Percentiles rank a stretch among this genome's conserved stretches.
These are phyloP conservation scores for Udeniomyces megalosporus DNA, from an alignment of 768 basidiomycete species.

Conservation along the genomic window DNA sequence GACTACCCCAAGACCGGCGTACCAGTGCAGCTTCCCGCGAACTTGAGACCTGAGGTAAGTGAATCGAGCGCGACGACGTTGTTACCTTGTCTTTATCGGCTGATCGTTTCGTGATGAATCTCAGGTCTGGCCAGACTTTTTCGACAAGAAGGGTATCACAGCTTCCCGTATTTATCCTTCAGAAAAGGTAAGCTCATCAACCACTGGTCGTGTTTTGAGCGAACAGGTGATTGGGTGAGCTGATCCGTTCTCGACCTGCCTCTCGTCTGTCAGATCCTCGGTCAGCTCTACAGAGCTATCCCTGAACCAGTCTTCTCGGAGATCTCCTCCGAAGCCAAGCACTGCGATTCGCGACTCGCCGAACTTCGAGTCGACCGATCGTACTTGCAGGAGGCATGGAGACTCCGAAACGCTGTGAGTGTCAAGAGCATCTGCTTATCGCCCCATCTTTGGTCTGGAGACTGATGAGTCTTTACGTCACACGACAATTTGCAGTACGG, in stretches of 20 bases:
- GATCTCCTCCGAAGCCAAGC: conserved; percentile 19
- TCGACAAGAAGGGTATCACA: conserved; percentile 23
- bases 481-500: conserved; percentile 25
- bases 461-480: too few relatives aligned
- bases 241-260: too few relatives aligned
- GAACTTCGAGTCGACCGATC: too few relatives aligned
- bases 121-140: conserved; percentile 27
- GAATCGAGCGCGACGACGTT: too few relatives aligned
- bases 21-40: conserved; percentile 20
- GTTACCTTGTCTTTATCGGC: too few relatives aligned
- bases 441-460: too few relatives aligned
- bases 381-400: conserved; percentile 14
- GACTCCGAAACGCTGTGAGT: too few relatives aligned
- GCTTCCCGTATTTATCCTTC: conserved; percentile 20
- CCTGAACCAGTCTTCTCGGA: conserved; percentile 23
- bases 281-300: conserved; percentile 23
- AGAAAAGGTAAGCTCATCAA: conserved; percentile 9
- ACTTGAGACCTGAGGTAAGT: conserved; percentile 1
- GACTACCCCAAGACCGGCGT: conserved; percentile 29
- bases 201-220: too few relatives aligned
- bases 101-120: neutral
- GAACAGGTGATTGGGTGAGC: too few relatives aligned
- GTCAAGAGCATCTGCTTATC: too few relatives aligned
- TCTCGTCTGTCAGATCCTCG: conserved; percentile 17
- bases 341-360: conserved; percentile 20